Conservation (phyloP, 2,329 filamentous ascomycete species). For the Exophiala oligosperma region DNA sequence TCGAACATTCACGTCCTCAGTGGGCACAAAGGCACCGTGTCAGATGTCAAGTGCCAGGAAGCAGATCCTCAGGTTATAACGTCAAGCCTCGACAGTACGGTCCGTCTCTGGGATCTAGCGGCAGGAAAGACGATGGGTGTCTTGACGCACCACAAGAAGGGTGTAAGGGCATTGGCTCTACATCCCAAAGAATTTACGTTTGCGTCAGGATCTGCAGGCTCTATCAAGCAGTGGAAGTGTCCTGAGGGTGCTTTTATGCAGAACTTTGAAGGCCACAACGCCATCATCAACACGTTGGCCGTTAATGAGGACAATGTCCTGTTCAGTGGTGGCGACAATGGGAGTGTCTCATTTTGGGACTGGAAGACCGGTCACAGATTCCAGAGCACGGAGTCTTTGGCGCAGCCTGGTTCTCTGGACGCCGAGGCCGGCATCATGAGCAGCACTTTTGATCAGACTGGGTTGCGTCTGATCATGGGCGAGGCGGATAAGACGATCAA, state of each 20-base stretch:
- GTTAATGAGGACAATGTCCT: constrained; percentile 95
- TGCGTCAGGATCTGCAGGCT: constrained; percentile 83
- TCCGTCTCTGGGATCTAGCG: constrained; percentile 91
- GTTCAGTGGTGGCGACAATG: constrained; percentile 94
- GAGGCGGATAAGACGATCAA: constrained; percentile 99
- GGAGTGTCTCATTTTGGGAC: constrained; percentile 96
- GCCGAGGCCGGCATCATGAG: constrained; percentile 95
- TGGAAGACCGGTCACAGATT: constrained; percentile 96
- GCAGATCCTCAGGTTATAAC: constrained; percentile 95
- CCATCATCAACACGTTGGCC: constrained; percentile 90
- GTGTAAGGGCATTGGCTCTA: constrained; percentile 77
- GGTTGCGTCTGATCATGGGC: constrained; percentile 84
- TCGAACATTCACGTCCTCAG: constrained; percentile 92
- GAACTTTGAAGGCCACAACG: constrained; percentile 95
- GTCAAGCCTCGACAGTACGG: constrained; percentile 86
- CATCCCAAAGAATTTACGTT: constrained; percentile 97
- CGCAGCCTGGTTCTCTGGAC: constrained; percentile 90
- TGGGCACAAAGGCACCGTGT: constrained; percentile 88
- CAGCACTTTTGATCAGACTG: constrained; percentile 87
- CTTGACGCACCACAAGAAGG: constrained; percentile 97
- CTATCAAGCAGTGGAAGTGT: constrained; percentile 99
- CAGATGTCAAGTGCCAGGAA: constrained; percentile 89
- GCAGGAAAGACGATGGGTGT: constrained; percentile 96
- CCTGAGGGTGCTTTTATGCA: constrained; percentile 99
- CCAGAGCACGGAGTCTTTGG: constrained; percentile 84